phyloP scores from a whole-genome alignment of 2,329 filamentous ascomycete genomes.

The Ilyonectria mors-panacis region DNA sequence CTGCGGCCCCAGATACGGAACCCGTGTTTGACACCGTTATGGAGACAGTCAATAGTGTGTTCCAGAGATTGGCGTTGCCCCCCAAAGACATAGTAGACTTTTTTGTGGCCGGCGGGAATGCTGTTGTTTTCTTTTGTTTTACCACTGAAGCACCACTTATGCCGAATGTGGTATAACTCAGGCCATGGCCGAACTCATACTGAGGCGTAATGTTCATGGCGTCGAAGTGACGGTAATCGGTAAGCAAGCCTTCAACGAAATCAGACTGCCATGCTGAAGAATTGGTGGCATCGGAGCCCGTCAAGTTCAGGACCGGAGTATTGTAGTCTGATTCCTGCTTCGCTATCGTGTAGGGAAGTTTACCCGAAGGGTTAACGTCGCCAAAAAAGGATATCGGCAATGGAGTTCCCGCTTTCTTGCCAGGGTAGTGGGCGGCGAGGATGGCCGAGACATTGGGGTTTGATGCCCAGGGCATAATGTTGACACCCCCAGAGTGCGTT shows the following conservation, averaged over 20 bases:
- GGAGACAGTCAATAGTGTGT: slow-evolving; percentile 62
- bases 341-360: slow-evolving; percentile 74
- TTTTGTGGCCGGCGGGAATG: slow-evolving; percentile 53
- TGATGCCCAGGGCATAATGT: slow-evolving; percentile 70
- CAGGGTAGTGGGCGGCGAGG: slow-evolving; percentile 71
- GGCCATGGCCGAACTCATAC: slow-evolving; percentile 83
- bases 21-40: slow-evolving; percentile 78
- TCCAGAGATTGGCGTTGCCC: slow-evolving; percentile 63
- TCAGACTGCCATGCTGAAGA: slow-evolving; percentile 65
- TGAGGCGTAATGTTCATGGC: slow-evolving; percentile 71
- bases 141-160: slow-evolving; percentile 64
- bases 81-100: slow-evolving; percentile 52
- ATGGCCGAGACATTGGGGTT: slow-evolving; percentile 75
- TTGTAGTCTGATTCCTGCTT: slow-evolving; percentile 70
- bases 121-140: slow-evolving; percentile 55
- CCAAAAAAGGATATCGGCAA: slow-evolving; percentile 76
- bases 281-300: slow-evolving; percentile 57
- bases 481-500: slow-evolving; percentile 73
- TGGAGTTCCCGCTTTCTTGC: slow-evolving; percentile 74
- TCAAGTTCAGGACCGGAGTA: slow-evolving; percentile 56
- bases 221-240: slow-evolving; percentile 84
- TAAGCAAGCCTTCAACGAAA: slow-evolving; percentile 65
- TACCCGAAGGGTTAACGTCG: slow-evolving; percentile 68
- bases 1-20: slow-evolving; percentile 61
- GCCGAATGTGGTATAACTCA: slow-evolving; percentile 80